Conservation (phyloP, 805 yeast species). For the Starmera dryadoides region DNA sequence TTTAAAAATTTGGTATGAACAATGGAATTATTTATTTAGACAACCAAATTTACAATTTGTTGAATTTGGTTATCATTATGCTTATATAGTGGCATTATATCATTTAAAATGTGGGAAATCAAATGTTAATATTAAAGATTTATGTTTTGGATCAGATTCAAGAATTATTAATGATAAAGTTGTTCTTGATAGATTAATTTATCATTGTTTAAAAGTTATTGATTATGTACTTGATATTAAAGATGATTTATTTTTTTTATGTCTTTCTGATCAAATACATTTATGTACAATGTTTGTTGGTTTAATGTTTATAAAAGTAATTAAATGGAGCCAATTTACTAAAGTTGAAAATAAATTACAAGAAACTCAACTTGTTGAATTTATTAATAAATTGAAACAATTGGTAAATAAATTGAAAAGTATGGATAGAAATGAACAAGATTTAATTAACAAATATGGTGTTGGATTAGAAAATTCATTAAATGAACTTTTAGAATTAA, state of each 20-base stretch:
- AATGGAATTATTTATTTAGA: constrained; percentile 62
- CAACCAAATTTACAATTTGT: constrained; percentile 73
- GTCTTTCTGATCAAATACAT: constrained; percentile 65
- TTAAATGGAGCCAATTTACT: constrained; percentile 15
- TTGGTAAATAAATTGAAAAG: constrained; percentile 10
- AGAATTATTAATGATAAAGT: constrained; percentile 12
- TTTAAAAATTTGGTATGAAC: constrained; percentile 52
- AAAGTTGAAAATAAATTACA: constrained; percentile 6
- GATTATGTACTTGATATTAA: constrained; percentile 20
- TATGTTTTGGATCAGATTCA: constrained; percentile 1
- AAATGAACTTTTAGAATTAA: background rate
- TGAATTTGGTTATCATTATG: constrained; percentile 61
- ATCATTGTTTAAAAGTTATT: constrained; percentile 17
- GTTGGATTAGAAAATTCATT: constrained; percentile 8
- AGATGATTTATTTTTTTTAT: constrained; percentile 52
- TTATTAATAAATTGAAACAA: constrained; percentile 13
- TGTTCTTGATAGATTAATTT: constrained; percentile 16
- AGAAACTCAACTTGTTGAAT: constrained; percentile 8
- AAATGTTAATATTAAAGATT: background rate
- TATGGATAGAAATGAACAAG: constrained; percentile 10
- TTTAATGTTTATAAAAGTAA: constrained; percentile 15
- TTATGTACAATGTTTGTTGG: constrained; percentile 23
- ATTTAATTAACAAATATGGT: constrained; percentile 14
- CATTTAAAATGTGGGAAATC: constrained; percentile 23
- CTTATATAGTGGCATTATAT: constrained; percentile 42